Evolutionary conservation across 352 stramenopile species (phyloP).

Genomic region (Phytophthora hybrid): DNA sequence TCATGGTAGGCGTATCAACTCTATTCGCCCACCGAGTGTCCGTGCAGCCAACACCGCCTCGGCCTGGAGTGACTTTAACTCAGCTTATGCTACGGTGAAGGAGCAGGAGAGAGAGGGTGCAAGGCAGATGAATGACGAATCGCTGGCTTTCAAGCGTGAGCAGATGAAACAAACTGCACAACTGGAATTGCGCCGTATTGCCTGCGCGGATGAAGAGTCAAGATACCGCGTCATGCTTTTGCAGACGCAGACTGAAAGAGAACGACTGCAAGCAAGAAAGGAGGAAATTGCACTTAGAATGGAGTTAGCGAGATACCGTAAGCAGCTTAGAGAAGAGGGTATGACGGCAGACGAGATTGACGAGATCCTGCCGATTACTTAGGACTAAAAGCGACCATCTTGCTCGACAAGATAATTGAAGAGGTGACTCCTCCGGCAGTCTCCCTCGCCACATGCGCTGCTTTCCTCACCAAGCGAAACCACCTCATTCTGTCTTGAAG

Average conservation of each 20-base stretch:
- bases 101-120: neutral
- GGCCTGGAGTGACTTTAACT: neutral
- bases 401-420: neutral
- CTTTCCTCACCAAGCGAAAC: too few relatives aligned
- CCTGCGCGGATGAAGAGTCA: neutral
- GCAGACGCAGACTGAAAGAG: neutral
- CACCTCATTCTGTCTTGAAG: too few relatives aligned
- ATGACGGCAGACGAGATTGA: neutral
- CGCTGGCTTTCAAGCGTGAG: neutral
- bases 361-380: neutral
- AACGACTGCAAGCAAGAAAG: neutral
- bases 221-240: neutral
- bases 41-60: neutral
- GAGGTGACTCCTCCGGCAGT: neutral
- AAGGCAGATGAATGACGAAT: neutral
- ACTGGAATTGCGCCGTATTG: neutral
- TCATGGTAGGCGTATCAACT: neutral
- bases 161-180: neutral
- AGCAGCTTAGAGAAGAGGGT: neutral
- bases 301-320: neutral
- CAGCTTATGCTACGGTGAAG: neutral
- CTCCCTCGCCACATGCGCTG: too few relatives aligned
- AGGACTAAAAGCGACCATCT: neutral
- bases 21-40: neutral
- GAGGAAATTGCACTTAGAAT: neutral